Evolutionary conservation across 192 early-diverging fungal species (phyloP).

Genomic region (Borealophlyctis nickersoniae): DNA sequence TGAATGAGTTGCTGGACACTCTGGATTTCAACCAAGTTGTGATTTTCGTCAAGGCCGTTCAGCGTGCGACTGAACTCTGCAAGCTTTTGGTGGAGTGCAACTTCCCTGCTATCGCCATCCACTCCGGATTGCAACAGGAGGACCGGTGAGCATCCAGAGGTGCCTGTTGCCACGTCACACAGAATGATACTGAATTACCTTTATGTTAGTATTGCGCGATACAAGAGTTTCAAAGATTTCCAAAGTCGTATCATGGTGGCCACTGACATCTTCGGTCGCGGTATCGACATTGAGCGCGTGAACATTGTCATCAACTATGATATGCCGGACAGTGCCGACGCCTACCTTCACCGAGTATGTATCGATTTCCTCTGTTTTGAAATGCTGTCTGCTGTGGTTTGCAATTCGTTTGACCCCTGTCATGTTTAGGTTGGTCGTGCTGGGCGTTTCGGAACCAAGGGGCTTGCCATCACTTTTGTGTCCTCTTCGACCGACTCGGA

Average conservation of each 20-base stretch:
- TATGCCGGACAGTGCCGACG: constrained; percentile 84
- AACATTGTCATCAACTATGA: constrained; percentile 99
- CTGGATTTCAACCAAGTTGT: constrained; percentile 98
- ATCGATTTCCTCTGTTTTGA: not conserved
- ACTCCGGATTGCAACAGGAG: constrained; percentile 84
- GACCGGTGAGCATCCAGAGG: constrained; percentile 79
- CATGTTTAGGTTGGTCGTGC: constrained; percentile 79
- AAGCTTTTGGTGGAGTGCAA: constrained; percentile 82
- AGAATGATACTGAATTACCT: not conserved
- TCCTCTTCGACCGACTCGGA: constrained; percentile 75
- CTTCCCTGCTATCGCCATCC: constrained; percentile 94
- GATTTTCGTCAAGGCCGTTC: constrained; percentile 92
- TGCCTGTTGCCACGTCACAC: not conserved
- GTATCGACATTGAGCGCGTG: constrained; percentile 97
- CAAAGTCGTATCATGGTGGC: constrained; percentile 93
- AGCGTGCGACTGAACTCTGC: constrained; percentile 82
- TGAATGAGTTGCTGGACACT: constrained; percentile 86
- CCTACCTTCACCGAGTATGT: constrained; percentile 86
- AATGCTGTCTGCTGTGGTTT: too few species aligned
- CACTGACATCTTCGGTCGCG: constrained; percentile 96
- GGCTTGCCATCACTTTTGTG: constrained; percentile 92
- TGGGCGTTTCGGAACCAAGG: constrained; percentile 99
- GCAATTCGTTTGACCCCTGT: not conserved
- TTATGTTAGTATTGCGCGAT: constrained; percentile 68
- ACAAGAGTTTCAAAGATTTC: constrained; percentile 95